A percentile compares a stretch with the other conserved stretches of the same genome.
phyloP scores from a whole-genome alignment of 768 basidiomycete genomes.

The Lactarius psammicola region DNA sequence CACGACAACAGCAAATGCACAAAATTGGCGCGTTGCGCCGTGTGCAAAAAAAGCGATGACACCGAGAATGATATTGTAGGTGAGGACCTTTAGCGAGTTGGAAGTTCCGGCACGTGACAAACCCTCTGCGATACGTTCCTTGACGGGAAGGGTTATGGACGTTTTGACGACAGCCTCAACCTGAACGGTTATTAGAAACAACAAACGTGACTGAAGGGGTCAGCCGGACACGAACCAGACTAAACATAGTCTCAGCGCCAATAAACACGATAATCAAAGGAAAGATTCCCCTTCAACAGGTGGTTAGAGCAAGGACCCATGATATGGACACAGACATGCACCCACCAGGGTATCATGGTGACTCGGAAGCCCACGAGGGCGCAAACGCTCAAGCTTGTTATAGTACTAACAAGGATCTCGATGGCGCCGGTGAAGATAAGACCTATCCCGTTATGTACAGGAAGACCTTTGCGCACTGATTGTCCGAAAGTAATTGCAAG shows the following conservation, averaged over 20 bases:
- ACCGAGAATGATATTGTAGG: constrained; percentile 79
- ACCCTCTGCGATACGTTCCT: constrained; percentile 88
- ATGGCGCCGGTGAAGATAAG: constrained; percentile 91
- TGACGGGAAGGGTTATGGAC: constrained; percentile 82
- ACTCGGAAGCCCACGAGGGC: constrained; percentile 85
- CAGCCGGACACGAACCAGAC: constrained; percentile 55
- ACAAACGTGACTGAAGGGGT: constrained; percentile 26
- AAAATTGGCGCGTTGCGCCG: constrained; percentile 88
- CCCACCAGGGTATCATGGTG: constrained; percentile 86
- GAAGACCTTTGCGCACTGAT: constrained; percentile 73
- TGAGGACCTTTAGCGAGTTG: constrained; percentile 88
- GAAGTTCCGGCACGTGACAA: constrained; percentile 87
- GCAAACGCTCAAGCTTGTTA: constrained; percentile 91
- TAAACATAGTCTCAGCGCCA: constrained; percentile 97
- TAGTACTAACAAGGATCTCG: constrained; percentile 87
- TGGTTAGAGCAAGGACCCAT: constrained; percentile 1
- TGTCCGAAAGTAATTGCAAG: constrained; percentile 75
- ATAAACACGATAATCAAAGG: constrained; percentile 95
- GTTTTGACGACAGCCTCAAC: constrained; percentile 85
- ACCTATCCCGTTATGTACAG: constrained; percentile 88
- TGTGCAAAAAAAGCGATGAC: constrained; percentile 69
- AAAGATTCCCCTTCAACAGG: constrained; percentile 65
- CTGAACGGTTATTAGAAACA: constrained; percentile 42
- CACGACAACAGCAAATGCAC: constrained; percentile 90
- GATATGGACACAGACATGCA: constrained; percentile 26